These are phyloP conservation scores for Mangifera indica DNA, from an alignment of 345 rosid genomes.

Conservation along the genomic window DNA sequence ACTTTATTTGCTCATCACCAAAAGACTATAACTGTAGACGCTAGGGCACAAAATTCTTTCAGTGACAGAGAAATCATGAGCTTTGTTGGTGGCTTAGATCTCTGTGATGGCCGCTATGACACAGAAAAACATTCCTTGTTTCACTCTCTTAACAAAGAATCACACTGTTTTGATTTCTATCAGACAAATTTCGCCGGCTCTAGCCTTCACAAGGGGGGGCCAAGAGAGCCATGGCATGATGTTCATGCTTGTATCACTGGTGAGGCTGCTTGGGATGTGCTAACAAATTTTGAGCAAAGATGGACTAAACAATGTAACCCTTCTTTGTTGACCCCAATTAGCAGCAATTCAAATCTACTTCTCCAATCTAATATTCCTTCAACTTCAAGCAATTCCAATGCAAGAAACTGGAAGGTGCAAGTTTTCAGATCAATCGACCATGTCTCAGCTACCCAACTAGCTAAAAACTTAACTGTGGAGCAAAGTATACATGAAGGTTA, in stretches of 20 bases:
- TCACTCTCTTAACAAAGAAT: constrained; percentile 43
- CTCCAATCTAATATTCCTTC: constrained; percentile 22
- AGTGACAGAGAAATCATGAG: constrained; percentile 69
- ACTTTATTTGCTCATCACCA: constrained; percentile 87
- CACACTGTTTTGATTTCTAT: constrained; percentile 57
- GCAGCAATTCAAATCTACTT: constrained; percentile 38
- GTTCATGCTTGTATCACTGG: constrained; percentile 67
- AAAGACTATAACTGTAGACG: constrained; percentile 68
- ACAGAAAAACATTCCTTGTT: constrained; percentile 85
- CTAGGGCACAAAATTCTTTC: constrained; percentile 24
- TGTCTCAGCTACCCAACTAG: constrained; percentile 50
- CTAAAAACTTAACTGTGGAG: constrained; percentile 49
- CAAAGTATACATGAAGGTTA: constrained; percentile 79
- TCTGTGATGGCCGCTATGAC: constrained; percentile 77
- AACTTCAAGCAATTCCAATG: constrained; percentile 29
- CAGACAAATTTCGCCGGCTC: constrained; percentile 73
- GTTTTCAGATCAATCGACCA: constrained; percentile 76
- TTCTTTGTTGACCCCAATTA: constrained; percentile 43
- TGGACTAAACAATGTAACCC: constrained; percentile 79
- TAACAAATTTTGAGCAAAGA: constrained; percentile 77
- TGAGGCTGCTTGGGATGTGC: constrained; percentile 70
- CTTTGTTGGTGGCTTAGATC: constrained; percentile 82
- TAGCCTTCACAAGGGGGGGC: constrained; percentile 73
- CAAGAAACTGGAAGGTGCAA: constrained; percentile 71
- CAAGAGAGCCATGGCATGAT: constrained; percentile 95